phyloP scores from a whole-genome alignment of 163 green algal genomes.

The Scenedesmus sp. region DNA sequence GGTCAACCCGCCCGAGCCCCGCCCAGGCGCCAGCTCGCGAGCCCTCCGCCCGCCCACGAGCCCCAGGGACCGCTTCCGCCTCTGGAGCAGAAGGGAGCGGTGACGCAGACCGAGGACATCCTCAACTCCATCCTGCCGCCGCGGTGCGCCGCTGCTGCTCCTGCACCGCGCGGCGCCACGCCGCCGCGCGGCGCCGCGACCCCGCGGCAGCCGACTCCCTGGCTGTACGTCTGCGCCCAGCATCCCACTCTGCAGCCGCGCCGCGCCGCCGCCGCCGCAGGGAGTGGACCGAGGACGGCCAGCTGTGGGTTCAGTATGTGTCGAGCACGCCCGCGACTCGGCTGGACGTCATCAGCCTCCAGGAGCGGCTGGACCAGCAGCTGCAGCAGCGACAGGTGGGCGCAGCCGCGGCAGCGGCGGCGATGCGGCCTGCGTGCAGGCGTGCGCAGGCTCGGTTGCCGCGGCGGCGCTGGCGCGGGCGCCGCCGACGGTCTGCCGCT shows the following conservation, averaged over 20 bases:
- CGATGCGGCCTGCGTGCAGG: neutral
- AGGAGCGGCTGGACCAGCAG: conserved; percentile 89
- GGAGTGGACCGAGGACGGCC: conserved; percentile 86
- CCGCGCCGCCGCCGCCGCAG: conserved; percentile 54
- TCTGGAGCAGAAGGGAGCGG: conserved; percentile 71
- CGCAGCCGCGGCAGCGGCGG: conserved; percentile 5
- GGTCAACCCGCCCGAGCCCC: no score
- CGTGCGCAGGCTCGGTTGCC: no score
- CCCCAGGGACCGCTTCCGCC: conserved; percentile 66
- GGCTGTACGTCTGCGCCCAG: neutral
- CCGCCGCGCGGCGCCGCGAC: no score
- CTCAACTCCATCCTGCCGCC: conserved; percentile 88
- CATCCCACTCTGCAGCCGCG: no score
- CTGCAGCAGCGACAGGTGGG: conserved; percentile 83
- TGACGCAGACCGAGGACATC: conserved; percentile 88
- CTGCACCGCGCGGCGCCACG: no score
- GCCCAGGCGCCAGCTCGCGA: neutral
- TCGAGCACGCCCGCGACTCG: conserved; percentile 82
- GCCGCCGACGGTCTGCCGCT: neutral
- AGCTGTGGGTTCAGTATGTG: conserved; percentile 93
- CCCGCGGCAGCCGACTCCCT: neutral
- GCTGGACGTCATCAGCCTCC: conserved; percentile 89
- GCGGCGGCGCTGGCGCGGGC: no score
- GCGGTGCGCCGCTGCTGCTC: no score
- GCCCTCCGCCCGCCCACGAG: neutral